Evolutionary conservation across 106 monocot genomes (phyloP), one percentile per base, ranked within the genome.

Genomic region (Phalaenopsis equestris): DNA sequence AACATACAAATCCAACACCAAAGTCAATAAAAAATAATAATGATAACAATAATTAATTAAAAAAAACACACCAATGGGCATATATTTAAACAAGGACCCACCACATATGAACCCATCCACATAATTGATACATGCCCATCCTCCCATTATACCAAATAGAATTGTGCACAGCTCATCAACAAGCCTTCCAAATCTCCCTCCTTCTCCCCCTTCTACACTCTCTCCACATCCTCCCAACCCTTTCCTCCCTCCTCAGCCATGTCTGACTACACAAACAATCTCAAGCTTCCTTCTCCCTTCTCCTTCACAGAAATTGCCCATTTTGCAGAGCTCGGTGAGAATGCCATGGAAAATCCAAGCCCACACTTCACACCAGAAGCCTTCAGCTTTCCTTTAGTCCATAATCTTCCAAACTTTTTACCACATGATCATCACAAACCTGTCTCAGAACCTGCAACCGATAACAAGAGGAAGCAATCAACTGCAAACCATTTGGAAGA

Each of bases 291-390:
- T 37, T 83, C 77, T 37, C 80, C 82, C 36, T 49, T 73, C 37
- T 73, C 81, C 72, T 76, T 76, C 77, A 80, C 79, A 21, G 85
- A 85, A 15, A 79, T 84, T 72, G 86, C 30, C 30, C 30, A 86
- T 5, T 81, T 88, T 55, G 58, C 42, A 45, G 85, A 81, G 67
- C 55, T 85, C 1, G 75, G 5, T 78, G 82, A 55, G 6, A 76
- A 52, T 52, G 73, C 56, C 75, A 82, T 84, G 46, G 82, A 80
- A 37, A 73, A 75, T 67, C 8, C 72, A 0, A 18, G 75, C 72
- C 37, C 56, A n/a, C 61, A 68, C 8, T 48, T 77, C 11, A 76
- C 83, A 23, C 75, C 79, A 16, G 75, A 77, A 3, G 52, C 11
- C 12, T 83, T 83, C 49, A 11, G 83, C 23, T 61, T 85, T 43